Conservation (phyloP, 345 rosid genomes). For the Dovyalis caffra region DNA sequence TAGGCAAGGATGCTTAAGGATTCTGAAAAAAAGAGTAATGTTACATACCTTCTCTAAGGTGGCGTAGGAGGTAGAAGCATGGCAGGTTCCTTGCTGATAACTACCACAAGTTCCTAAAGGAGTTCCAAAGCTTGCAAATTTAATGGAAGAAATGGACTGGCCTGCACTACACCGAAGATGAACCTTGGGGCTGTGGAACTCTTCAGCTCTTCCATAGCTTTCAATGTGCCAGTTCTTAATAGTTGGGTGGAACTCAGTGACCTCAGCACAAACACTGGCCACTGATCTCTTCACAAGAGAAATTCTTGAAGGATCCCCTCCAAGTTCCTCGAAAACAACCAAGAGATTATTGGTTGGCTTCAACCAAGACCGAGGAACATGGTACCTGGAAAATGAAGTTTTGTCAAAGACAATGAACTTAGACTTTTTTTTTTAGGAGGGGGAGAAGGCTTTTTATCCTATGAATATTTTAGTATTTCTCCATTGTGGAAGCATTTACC, state of each 20-base stretch:
- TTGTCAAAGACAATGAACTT: slow-evolving; percentile 9
- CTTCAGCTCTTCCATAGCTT: slow-evolving; percentile 90
- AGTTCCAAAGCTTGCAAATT: slow-evolving; percentile 97
- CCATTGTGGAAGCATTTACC: slow-evolving; percentile 30
- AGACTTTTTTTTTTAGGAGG: neutral
- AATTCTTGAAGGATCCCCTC: slow-evolving; percentile 77
- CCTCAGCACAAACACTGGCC: slow-evolving; percentile 78
- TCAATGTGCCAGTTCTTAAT: slow-evolving; percentile 97
- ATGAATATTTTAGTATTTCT: neutral
- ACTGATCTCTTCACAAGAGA: slow-evolving; percentile 84
- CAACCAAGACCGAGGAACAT: slow-evolving; percentile 89
- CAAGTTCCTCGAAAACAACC: slow-evolving; percentile 94
- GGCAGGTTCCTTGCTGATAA: slow-evolving; percentile 94
- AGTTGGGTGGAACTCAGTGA: slow-evolving; percentile 85
- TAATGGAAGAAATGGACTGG: slow-evolving; percentile 74
- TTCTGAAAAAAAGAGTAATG: neutral
- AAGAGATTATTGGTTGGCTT: slow-evolving; percentile 80
- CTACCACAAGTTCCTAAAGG: slow-evolving; percentile 96
- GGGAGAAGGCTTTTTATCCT: neutral
- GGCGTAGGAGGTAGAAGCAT: slow-evolving; percentile 70
- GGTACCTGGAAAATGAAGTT: slow-evolving; percentile 55
- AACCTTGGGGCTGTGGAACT: slow-evolving; percentile 80
- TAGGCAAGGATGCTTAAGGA: neutral
- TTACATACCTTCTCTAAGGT: slow-evolving; percentile 68
- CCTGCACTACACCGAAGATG: slow-evolving; percentile 81